phyloP scores from a whole-genome alignment of 169 alveolate species.

The Plasmodium gallinaceum region DNA sequence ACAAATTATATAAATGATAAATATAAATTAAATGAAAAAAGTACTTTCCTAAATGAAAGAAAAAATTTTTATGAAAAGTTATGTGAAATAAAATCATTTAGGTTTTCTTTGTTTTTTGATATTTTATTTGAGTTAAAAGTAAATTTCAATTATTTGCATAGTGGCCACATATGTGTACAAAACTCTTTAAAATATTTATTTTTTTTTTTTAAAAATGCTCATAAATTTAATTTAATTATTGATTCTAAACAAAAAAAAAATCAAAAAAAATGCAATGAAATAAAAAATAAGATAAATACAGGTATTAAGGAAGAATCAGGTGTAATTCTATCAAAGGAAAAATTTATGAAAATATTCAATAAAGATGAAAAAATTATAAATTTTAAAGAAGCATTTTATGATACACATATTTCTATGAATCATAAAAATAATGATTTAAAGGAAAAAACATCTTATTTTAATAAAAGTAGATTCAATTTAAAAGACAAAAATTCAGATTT shows the following conservation, averaged over 20 bases:
- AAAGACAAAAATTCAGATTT: neutral
- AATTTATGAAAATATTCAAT: neutral
- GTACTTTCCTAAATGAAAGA: neutral
- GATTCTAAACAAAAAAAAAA: conserved; percentile 8
- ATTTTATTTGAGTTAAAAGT: conserved; percentile 69
- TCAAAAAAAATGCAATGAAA: neutral
- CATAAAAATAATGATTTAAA: no score
- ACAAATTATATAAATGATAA: conserved; percentile 68
- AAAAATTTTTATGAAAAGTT: conserved; percentile 39
- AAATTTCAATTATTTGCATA: conserved; percentile 44
- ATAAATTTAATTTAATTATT: conserved; percentile 57
- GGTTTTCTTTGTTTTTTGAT: conserved; percentile 67
- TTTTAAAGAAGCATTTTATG: neutral
- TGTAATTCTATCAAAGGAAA: neutral
- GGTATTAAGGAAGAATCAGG: neutral
- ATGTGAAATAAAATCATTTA: conserved; percentile 43
- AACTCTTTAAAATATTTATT: conserved; percentile 45
- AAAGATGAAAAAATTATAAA: neutral
- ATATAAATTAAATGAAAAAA: conserved; percentile 16
- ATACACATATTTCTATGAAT: no score
- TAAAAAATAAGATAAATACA: neutral
- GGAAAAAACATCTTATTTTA: no score
- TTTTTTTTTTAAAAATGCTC: conserved; percentile 63
- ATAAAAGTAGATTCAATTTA: neutral
- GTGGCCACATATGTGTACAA: conserved; percentile 68